phyloP scores from a whole-genome alignment of 805 yeast species.

The Candida tibetensis region DNA sequence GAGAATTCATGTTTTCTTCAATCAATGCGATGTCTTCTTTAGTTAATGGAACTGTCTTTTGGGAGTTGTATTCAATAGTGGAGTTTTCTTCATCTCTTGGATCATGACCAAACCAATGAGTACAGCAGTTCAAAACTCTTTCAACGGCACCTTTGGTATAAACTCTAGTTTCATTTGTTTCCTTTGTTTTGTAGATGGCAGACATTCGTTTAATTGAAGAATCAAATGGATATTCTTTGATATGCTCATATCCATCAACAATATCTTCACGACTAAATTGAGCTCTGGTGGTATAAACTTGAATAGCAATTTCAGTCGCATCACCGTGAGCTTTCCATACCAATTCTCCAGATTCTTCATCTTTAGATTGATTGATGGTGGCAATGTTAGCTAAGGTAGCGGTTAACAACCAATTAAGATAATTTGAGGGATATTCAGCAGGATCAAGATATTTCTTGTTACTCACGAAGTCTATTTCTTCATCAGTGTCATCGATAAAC shows the following conservation, averaged over 20 bases:
- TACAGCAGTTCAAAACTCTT: conserved; percentile 57
- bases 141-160: conserved; percentile 79
- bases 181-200: conserved; percentile 42
- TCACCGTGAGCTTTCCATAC: conserved; percentile 82
- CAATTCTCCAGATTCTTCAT: conserved; percentile 38
- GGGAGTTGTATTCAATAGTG: conserved; percentile 15
- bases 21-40: conserved; percentile 40
- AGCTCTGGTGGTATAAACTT: conserved; percentile 66
- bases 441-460: conserved; percentile 13
- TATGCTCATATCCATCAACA: conserved; percentile 35
- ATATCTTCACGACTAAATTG: conserved; percentile 45
- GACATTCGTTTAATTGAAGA: conserved; percentile 74
- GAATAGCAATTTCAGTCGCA: conserved; percentile 87
- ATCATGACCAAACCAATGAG: conserved; percentile 46
- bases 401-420: conserved; percentile 53
- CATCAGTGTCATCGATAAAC: conserved; percentile 34
- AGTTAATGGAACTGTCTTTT: conserved; percentile 29
- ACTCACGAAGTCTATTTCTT: conserved; percentile 30
- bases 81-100: conserved; percentile 17
- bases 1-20: conserved; percentile 53
- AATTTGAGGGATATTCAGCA: conserved; percentile 23
- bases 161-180: conserved; percentile 25
- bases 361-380: conserved; percentile 49
- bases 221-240: conserved; percentile 72
- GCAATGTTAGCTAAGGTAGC: conserved; percentile 85